Conservation (phyloP, 768 basidiomycete species). For the Inosperma sp. region DNA sequence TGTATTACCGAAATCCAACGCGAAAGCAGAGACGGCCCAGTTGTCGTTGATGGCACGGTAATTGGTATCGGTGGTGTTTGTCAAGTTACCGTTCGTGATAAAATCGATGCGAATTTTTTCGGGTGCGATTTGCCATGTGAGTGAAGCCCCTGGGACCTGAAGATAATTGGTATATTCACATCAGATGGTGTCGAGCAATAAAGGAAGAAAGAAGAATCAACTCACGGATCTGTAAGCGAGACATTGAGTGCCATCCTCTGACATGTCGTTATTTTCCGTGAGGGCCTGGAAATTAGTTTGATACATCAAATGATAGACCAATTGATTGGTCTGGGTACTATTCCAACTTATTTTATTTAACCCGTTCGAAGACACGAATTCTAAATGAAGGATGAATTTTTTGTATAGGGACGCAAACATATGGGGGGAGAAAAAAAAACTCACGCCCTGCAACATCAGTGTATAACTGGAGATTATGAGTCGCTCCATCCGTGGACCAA, state of each 20-base stretch:
- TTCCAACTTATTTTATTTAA: conserved; percentile 40
- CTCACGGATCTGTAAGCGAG: conserved; percentile 32
- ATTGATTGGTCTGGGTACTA: conserved; percentile 27
- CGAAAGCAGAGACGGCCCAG: conserved; percentile 44
- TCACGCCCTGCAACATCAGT: conserved; percentile 39
- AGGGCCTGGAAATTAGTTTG: conserved; percentile 29
- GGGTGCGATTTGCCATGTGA: conserved; percentile 36
- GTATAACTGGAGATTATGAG: conserved; percentile 42
- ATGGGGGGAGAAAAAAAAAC: neutral
- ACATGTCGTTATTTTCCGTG: conserved; percentile 42
- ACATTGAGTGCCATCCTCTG: conserved; percentile 46
- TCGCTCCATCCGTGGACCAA: conserved; percentile 32
- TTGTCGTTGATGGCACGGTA: conserved; percentile 36
- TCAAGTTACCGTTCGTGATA: conserved; percentile 34
- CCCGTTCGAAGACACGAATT: conserved; percentile 20
- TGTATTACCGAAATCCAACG: conserved; percentile 40
- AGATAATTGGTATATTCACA: neutral
- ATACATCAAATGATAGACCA: conserved; percentile 42
- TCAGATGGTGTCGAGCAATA: neutral
- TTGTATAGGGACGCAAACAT: neutral
- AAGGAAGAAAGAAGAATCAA: neutral
- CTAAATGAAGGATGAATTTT: neutral
- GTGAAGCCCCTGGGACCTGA: conserved; percentile 28
- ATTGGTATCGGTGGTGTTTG: conserved; percentile 36
- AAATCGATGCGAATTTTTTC: conserved; percentile 29